phyloP scores from a whole-genome alignment of 768 basidiomycete species.

The Kwoniella sp. region DNA sequence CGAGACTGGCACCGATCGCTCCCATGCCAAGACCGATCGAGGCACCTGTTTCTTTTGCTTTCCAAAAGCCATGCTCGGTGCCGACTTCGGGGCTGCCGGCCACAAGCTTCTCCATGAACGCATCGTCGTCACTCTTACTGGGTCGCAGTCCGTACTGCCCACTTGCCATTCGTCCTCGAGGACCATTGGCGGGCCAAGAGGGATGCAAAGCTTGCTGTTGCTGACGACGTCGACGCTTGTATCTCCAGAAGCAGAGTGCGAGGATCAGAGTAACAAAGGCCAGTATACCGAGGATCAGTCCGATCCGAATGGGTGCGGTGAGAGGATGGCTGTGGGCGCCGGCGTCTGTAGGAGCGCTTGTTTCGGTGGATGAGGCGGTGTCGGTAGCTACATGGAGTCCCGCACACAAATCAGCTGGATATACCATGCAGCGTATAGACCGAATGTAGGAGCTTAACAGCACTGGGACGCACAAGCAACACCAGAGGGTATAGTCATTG shows the following conservation, averaged over 20 bases:
- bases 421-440: background rate
- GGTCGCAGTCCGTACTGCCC: slow-evolving; percentile 36
- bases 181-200: slow-evolving; percentile 15
- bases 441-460: background rate
- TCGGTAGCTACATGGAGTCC: slow-evolving; percentile 16
- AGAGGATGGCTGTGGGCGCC: slow-evolving; percentile 45
- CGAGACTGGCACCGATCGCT: slow-evolving; percentile 33
- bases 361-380: slow-evolving; percentile 42
- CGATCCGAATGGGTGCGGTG: slow-evolving; percentile 62
- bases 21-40: slow-evolving; percentile 39
- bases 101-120: slow-evolving; percentile 25
- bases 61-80: slow-evolving; percentile 5
- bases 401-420: background rate
- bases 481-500: slow-evolving; percentile 2
- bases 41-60: slow-evolving; percentile 21
- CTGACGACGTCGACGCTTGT: slow-evolving; percentile 17
- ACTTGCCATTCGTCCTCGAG: slow-evolving; percentile 9
- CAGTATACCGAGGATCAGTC: slow-evolving; percentile 66
- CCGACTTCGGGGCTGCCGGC: background rate
- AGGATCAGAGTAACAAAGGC: slow-evolving; percentile 61
- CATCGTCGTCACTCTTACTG: slow-evolving; percentile 31
- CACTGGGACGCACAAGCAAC: background rate
- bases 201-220: background rate
- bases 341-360: slow-evolving; percentile 29
- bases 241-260: slow-evolving; percentile 34